Evolutionary conservation across 1,139 yeast species (phyloP).

Genomic region (Zygoascus sp.): DNA sequence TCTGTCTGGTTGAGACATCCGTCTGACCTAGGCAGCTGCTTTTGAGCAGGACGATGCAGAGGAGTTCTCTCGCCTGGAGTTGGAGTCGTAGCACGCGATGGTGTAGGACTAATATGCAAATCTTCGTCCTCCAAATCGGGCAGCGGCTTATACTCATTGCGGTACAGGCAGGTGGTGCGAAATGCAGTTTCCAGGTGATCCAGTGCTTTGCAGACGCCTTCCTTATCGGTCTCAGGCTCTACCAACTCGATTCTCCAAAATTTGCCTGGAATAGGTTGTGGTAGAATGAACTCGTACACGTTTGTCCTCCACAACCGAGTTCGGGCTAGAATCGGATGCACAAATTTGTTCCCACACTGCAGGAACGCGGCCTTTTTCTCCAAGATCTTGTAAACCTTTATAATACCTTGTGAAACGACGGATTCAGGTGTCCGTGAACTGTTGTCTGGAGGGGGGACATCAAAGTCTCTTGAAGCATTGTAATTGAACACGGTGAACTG

Average conservation of each 20-base stretch:
- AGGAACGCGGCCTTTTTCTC: constrained; percentile 61
- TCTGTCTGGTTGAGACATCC: too few relatives aligned
- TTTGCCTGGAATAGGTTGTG: constrained; percentile 65
- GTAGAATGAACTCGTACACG: constrained; percentile 53
- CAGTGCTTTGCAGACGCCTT: constrained; percentile 12
- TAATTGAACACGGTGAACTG: constrained; percentile 22
- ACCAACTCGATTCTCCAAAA: constrained; percentile 59
- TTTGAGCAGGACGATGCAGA: neutral
- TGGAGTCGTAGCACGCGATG: constrained; percentile 7
- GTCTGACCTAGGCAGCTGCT: too few relatives aligned
- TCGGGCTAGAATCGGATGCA: constrained; percentile 63
- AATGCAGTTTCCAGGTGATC: constrained; percentile 22
- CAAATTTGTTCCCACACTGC: constrained; percentile 49
- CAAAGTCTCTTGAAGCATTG: constrained; percentile 16
- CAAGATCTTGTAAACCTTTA: constrained; percentile 62
- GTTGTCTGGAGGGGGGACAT: constrained; percentile 20
- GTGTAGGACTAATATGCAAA: neutral
- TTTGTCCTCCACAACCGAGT: constrained; percentile 53
- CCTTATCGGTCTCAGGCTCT: constrained; percentile 13
- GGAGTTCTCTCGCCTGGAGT: neutral
- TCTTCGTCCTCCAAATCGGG: neutral
- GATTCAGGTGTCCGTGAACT: constrained; percentile 19
- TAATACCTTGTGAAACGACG: constrained; percentile 42
- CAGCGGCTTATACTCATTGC: constrained; percentile 14
- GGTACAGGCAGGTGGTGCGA: constrained; percentile 21